phyloP scores from a whole-genome alignment of 163 green algal genomes.

The Scenedesmus sp. region DNA sequence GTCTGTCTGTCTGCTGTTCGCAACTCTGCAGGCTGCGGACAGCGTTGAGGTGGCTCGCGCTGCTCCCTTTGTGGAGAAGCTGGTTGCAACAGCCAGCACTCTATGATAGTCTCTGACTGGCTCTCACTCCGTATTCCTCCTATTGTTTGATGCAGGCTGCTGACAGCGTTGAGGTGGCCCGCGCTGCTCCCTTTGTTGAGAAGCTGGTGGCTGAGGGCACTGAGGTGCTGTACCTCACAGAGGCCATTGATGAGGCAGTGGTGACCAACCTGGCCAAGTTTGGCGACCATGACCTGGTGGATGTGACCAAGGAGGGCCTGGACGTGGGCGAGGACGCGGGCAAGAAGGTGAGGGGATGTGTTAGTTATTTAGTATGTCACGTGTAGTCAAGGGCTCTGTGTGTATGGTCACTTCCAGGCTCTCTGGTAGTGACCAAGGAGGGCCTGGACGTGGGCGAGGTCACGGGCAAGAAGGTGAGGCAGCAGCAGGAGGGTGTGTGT shows the following conservation, averaged over 20 bases:
- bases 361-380: background rate
- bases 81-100: slow-evolving; percentile 64
- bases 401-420: too few species aligned
- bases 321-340: slow-evolving; percentile 68
- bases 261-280: slow-evolving; percentile 89
- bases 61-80: slow-evolving; percentile 94
- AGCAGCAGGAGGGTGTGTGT: too few species aligned
- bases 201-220: slow-evolving; percentile 87
- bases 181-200: slow-evolving; percentile 94
- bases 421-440: slow-evolving; percentile 94
- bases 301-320: slow-evolving; percentile 93
- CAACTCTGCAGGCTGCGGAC: slow-evolving; percentile 71
- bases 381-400: slow-evolving; percentile 54
- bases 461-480: slow-evolving; percentile 75
- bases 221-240: slow-evolving; percentile 96
- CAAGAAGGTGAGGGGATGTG: slow-evolving; percentile 68
- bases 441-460: slow-evolving; percentile 69
- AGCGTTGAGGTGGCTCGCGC: slow-evolving; percentile 73
- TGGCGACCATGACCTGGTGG: slow-evolving; percentile 87
- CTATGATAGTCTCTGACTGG: background rate
- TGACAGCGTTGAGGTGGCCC: slow-evolving; percentile 81
- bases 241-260: slow-evolving; percentile 97
- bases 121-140: background rate
- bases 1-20: background rate
- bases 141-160: slow-evolving; percentile 55